Percentiles rank a stretch among this genome's conserved stretches.
Evolutionary conservation across 2,329 filamentous ascomycete species (phyloP).

Genomic region (Macroventuria anomochaeta): DNA sequence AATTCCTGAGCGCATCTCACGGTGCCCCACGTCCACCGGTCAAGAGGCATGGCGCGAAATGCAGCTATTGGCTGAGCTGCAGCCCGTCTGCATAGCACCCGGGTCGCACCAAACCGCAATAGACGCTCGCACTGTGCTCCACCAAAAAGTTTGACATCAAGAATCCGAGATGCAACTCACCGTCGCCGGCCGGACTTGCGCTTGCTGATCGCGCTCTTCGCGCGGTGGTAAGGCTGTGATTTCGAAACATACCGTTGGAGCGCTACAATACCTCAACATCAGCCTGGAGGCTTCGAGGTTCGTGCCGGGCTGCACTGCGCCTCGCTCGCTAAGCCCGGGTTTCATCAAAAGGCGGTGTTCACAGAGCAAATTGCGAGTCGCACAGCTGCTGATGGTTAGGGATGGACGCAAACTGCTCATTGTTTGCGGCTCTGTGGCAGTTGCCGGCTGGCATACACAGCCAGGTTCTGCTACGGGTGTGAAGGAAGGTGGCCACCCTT

Average conservation of each 20-base stretch:
- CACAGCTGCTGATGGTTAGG: constrained; percentile 19
- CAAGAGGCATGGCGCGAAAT: constrained; percentile 33
- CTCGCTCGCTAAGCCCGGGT: constrained; percentile 37
- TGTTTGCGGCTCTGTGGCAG: constrained; percentile 44
- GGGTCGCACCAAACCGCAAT: constrained; percentile 41
- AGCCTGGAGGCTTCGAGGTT: constrained; percentile 37
- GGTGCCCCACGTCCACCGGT: constrained; percentile 47
- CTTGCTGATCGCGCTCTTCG: constrained; percentile 7
- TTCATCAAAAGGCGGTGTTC: constrained; percentile 29
- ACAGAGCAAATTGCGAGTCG: constrained; percentile 28
- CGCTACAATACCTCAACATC: constrained; percentile 3
- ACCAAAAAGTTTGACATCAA: constrained; percentile 27
- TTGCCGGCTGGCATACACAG: constrained; percentile 13
- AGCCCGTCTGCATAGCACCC: constrained; percentile 38
- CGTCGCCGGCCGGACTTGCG: constrained; percentile 13
- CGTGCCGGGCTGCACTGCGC: constrained; percentile 38
- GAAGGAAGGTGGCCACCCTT: constrained; percentile 21
- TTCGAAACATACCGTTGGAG: constrained; percentile 14
- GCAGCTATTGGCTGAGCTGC: constrained; percentile 45
- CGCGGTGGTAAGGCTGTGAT: constrained; percentile 4
- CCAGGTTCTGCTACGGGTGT: constrained; percentile 25
- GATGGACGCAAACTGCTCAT: constrained; percentile 17
- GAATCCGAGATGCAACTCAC: constrained; percentile 19
- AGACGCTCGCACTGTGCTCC: constrained; percentile 28
- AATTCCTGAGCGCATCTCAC: constrained; percentile 38